Evolutionary conservation across 1,284 basidiomycete species (phyloP), one percentile per base, ranked within the genome.

Genomic region (Moesziomyces globuligerus): DNA sequence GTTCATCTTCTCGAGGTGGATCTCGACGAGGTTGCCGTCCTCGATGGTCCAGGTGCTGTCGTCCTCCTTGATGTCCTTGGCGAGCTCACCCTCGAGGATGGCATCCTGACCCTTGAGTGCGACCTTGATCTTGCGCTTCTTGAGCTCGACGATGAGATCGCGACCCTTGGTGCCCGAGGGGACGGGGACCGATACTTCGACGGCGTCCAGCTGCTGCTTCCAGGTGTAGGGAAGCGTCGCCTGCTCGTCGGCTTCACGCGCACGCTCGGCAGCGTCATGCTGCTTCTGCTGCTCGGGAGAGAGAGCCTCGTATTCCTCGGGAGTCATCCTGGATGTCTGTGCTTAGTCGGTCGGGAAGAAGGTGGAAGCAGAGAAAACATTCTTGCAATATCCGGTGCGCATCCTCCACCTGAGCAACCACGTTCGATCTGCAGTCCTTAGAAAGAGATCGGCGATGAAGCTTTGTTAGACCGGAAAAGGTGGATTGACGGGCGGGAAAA

Each of bases 31-130:
- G 67, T 89, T 85, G 66, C 89, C 89, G 81, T 95, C 93, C 86
- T 93, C 93, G 39, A 98, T 83, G 5, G 92, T 94, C 96, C 96
- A 98, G 20, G 94, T 97, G 68, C 93, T 96, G 52, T 98, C 96
- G 65, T 98, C 96, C 47, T 94, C 86, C 79, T 94, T 94, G 85
- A 98, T 90, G 59, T 94, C 93, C 75, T 91, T 90, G 84, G 92
- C 94, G 24, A 99, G 86, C 62, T 95, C 90, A n/a, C 96, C 96
- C 26, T 73, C 67, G 11, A 75, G 46, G 78, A 98, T 92, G 24
- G 89, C 87, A 25, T 92, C 90, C 67, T 90, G 86, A 20, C 91
- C 91, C 83, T 96, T 98, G 49, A 97, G 83, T 7, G 89, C 91
- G 4, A 96, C 89, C 72, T 87, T 90, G 57, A 99, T 86, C 72